Evolutionary conservation across 225 moss, liverwort and hornwort genomes (phyloP).

Genomic region (Physcomitrellopsis africana): DNA sequence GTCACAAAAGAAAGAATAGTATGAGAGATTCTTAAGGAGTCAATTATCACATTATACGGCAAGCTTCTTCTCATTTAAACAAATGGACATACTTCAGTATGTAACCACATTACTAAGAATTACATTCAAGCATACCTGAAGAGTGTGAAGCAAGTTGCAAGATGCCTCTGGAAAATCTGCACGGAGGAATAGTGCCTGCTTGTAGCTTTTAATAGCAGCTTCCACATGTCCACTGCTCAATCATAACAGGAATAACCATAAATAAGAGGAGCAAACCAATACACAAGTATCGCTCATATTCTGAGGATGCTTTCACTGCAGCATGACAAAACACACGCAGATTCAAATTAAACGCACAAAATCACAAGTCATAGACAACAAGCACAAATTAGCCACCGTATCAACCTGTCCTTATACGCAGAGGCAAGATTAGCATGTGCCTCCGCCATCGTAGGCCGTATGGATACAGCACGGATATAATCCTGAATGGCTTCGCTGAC

Average conservation of each 20-base stretch:
- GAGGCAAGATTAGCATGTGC: slow-evolving; percentile 99
- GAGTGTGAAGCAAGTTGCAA: slow-evolving; percentile 94
- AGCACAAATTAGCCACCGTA: no score
- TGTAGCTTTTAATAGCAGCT: slow-evolving; percentile 97
- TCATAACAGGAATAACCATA: slow-evolving; percentile 16
- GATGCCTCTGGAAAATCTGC: slow-evolving; percentile 97
- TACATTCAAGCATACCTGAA: slow-evolving; percentile 62
- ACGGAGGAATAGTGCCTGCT: slow-evolving; percentile 86
- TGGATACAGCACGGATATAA: slow-evolving; percentile 89
- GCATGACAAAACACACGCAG: not conserved
- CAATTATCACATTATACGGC: not conserved
- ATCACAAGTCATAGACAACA: no score
- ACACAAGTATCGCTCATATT: slow-evolving; percentile 4
- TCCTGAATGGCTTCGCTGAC: slow-evolving; percentile 99
- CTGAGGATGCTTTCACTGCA: no score
- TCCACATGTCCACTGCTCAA: slow-evolving; percentile 91
- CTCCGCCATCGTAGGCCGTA: slow-evolving; percentile 98
- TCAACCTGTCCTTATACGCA: slow-evolving; percentile 96
- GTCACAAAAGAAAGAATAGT: not conserved
- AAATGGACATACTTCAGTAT: not conserved
- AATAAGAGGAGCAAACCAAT: not conserved
- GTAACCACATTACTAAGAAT: not conserved
- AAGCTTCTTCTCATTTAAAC: not conserved
- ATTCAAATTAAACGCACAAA: no score
- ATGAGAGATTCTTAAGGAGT: not conserved